These are phyloP conservation scores for Nicotiana tomentosiformis DNA, from an alignment of 257 asterid species.

Conservation along the genomic window DNA sequence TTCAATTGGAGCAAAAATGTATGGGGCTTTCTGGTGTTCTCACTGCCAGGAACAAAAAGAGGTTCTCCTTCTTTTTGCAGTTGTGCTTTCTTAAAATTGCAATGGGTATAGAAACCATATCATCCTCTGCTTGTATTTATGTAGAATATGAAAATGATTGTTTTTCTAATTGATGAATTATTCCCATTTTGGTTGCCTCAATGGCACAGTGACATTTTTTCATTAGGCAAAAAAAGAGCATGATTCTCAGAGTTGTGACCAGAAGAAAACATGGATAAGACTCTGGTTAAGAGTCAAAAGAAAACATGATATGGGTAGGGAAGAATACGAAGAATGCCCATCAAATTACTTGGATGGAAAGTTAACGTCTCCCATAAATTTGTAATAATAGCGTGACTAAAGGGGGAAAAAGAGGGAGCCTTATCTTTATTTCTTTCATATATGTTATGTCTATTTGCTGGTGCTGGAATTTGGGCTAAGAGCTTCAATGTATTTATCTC, in stretches of 20 bases:
- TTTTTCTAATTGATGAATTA: neutral
- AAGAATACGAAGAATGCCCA: neutral
- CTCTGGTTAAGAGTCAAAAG: neutral
- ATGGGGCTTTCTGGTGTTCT: constrained; percentile 97
- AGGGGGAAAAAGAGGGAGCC: neutral
- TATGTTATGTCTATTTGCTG: neutral
- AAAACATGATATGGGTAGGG: neutral
- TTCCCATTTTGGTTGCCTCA: neutral
- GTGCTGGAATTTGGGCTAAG: neutral
- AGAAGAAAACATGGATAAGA: neutral
- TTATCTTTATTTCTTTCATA: neutral
- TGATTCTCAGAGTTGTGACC: too few relatives aligned
- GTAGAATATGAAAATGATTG: neutral
- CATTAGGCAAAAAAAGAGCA: neutral
- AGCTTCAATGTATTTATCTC: neutral
- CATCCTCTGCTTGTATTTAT: neutral
- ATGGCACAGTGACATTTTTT: neutral
- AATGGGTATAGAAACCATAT: constrained; percentile 2
- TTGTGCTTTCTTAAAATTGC: constrained; percentile 1
- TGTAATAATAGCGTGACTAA: neutral
- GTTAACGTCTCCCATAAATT: neutral
- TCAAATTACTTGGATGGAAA: neutral
- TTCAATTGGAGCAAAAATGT: constrained; percentile 75
- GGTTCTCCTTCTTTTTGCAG: constrained; percentile 35
- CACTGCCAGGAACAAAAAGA: constrained; percentile 82